A percentile compares a stretch with the other conserved stretches of the same genome.
These are phyloP conservation scores for Penstemon davidsonii DNA, from an alignment of 257 asterid genomes.

Conservation along the genomic window DNA sequence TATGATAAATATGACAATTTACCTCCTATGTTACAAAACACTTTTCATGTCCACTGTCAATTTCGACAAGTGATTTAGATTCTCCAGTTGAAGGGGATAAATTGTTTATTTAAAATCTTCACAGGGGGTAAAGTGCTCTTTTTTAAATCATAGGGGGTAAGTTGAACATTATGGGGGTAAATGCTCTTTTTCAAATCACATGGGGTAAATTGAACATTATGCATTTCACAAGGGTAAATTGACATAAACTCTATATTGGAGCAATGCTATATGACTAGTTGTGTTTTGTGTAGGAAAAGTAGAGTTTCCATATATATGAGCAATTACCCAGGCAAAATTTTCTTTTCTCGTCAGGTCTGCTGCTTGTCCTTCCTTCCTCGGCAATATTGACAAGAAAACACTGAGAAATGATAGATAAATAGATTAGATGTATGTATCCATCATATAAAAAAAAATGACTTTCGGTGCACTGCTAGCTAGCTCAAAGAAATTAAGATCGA, in stretches of 20 bases:
- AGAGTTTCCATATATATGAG: conserved; percentile 23
- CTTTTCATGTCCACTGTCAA: too few species aligned
- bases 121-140: too few species aligned
- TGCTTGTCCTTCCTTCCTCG: conserved; percentile 68
- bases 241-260: not conserved
- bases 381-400: conserved; percentile 70
- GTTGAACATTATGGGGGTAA: too few species aligned
- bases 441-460: conserved; percentile 39
- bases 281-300: not conserved
- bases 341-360: conserved; percentile 35
- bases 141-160: too few species aligned
- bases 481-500: too few species aligned
- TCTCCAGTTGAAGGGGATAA: too few species aligned
- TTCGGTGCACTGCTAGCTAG: conserved; percentile 34
- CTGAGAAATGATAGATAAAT: conserved; percentile 34
- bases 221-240: too few species aligned
- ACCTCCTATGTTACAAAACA: too few species aligned
- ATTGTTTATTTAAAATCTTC: too few species aligned
- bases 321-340: conserved; percentile 23
- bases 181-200: too few species aligned
- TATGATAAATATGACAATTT: too few species aligned
- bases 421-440: conserved; percentile 59
- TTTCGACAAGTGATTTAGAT: too few species aligned
- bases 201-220: not conserved
- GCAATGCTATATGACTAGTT: conserved; percentile 24